Percentiles rank a stretch among this genome's conserved stretches.
phyloP scores from a whole-genome alignment of 768 basidiomycete genomes.

The Multifurca ochricompacta region DNA sequence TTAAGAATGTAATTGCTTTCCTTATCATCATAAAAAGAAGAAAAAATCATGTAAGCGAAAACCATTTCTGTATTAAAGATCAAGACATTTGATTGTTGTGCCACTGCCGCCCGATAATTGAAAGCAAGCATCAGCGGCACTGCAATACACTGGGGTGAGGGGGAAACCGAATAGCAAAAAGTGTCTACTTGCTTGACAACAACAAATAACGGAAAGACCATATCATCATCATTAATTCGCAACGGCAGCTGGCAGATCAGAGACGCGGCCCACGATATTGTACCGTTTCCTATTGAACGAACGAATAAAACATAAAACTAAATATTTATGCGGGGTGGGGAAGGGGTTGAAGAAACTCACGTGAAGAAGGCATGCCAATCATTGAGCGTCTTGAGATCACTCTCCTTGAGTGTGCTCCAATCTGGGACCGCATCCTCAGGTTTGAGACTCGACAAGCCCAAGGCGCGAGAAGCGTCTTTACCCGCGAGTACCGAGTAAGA shows the following conservation, averaged over 20 bases:
- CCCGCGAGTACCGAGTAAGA: constrained; percentile 87
- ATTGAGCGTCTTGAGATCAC: constrained; percentile 70
- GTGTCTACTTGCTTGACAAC: constrained; percentile 12
- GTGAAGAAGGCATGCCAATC: constrained; percentile 87
- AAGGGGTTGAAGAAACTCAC: constrained; percentile 39
- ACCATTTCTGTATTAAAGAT: no score
- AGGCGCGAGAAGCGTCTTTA: constrained; percentile 83
- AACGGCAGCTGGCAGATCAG: constrained; percentile 41
- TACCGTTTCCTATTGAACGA: constrained; percentile 64
- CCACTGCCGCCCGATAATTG: no score
- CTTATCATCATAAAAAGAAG: no score
- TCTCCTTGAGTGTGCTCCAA: constrained; percentile 64
- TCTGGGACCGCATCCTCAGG: constrained; percentile 82
- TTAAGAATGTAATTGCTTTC: no score
- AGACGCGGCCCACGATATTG: constrained; percentile 73
- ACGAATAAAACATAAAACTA: neutral
- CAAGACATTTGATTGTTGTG: no score
- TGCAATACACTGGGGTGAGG: no score
- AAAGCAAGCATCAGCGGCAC: no score
- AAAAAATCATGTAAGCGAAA: no score
- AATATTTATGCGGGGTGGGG: neutral
- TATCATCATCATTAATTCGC: constrained; percentile 23
- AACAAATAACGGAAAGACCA: neutral
- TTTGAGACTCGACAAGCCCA: constrained; percentile 86
- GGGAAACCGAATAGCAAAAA: no score